phyloP scores from a whole-genome alignment of 2,329 filamentous ascomycete genomes.

The Scytalidium sp. region DNA sequence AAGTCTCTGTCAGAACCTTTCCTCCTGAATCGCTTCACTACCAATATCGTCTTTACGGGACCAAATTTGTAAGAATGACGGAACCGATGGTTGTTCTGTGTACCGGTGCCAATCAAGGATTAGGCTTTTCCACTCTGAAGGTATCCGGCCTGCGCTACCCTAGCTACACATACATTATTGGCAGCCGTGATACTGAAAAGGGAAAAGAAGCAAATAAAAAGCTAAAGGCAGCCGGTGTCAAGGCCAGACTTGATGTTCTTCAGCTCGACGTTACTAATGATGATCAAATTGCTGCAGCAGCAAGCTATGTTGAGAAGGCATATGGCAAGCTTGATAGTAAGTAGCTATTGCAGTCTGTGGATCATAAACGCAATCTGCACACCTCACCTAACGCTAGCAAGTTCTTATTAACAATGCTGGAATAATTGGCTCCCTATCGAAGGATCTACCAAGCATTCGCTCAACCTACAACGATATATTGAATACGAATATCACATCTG shows the following conservation, averaged over 20 bases:
- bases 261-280: constrained; percentile 1
- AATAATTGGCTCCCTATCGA: neutral
- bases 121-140: constrained; percentile 33
- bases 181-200: neutral
- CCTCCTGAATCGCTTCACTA: no score
- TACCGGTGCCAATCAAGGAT: constrained; percentile 36
- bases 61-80: no score
- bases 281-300: neutral
- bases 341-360: no score
- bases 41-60: no score
- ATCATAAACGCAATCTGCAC: no score
- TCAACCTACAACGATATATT: no score
- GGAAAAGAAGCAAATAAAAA: neutral
- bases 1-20: no score
- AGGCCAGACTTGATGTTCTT: constrained; percentile 7
- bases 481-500: no score
- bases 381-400: no score
- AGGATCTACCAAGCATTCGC: no score
- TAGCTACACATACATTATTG: neutral
- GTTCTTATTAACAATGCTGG: constrained; percentile 15
- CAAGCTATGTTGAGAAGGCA: neutral
- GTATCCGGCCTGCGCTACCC: neutral
- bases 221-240: neutral
- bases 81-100: constrained; percentile 20
- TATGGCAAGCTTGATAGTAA: constrained; percentile 9